A percentile compares a stretch with the other conserved stretches of the same genome.
phyloP scores from a whole-genome alignment of 208 protist genomes.

The Porcisia hertigi region DNA sequence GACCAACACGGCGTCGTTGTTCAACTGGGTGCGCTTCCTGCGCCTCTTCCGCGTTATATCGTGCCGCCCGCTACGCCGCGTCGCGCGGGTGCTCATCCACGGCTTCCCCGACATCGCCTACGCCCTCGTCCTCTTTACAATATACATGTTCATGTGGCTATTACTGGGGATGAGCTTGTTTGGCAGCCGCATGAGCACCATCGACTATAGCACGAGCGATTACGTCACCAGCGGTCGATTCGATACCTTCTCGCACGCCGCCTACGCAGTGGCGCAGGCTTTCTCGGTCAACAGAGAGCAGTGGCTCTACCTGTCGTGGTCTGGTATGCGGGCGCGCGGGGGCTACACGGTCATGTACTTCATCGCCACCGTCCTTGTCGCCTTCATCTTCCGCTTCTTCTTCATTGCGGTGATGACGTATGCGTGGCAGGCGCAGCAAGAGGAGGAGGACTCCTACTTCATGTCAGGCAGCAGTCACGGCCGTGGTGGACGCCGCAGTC shows the following conservation, averaged over 20 bases:
- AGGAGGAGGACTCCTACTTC: conserved; percentile 58
- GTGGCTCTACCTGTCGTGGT: conserved; percentile 89
- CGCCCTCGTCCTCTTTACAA: conserved; percentile 81
- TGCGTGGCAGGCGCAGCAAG: conserved; percentile 84
- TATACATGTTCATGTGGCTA: conserved; percentile 93
- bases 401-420: conserved; percentile 88
- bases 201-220: conserved; percentile 45
- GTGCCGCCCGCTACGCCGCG: conserved; percentile 60
- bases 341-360: conserved; percentile 90
- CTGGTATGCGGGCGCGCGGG: conserved; percentile 77
- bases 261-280: conserved; percentile 82
- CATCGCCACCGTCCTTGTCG: conserved; percentile 68
- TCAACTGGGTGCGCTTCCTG: conserved; percentile 90
- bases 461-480: conserved; percentile 40
- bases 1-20: conserved; percentile 78
- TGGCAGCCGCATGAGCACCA: conserved; percentile 67
- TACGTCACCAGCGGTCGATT: conserved; percentile 69
- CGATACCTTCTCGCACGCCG: conserved; percentile 80
- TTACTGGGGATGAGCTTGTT: conserved; percentile 93
- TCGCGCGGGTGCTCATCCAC: conserved; percentile 80
- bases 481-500: conserved; percentile 14
- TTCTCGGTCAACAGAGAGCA: conserved; percentile 84
- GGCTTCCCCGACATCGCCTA: conserved; percentile 83
- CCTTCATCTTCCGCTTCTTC: conserved; percentile 85
- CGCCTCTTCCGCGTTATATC: conserved; percentile 68